Percentiles rank a stretch among this genome's conserved stretches.
These are phyloP conservation scores for Hanseniaspora occidentalis DNA, from an alignment of 805 yeast genomes.

Conservation along the genomic window DNA sequence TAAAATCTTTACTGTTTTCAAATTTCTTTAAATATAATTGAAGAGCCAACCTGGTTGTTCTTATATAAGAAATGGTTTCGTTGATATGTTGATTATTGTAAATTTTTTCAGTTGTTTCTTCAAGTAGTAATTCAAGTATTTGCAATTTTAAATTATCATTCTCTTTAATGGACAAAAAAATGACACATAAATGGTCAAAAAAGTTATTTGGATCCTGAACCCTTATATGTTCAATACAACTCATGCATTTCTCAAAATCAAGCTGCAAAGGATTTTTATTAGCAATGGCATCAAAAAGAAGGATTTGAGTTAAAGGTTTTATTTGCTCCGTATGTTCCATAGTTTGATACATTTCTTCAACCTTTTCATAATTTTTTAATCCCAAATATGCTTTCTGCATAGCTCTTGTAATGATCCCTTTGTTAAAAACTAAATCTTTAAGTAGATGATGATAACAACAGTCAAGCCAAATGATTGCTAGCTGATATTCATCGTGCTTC, in stretches of 20 bases:
- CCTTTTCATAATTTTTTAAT: constrained; percentile 12
- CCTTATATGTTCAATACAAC: constrained; percentile 23
- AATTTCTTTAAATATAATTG: constrained; percentile 1
- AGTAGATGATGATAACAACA: constrained; percentile 17
- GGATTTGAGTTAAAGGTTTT: constrained; percentile 23
- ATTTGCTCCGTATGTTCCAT: constrained; percentile 16
- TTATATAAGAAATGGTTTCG: constrained; percentile 1
- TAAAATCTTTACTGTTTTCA: background rate
- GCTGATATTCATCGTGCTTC: constrained; percentile 13
- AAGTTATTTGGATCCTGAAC: background rate
- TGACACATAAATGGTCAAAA: background rate
- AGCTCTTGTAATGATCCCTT: constrained; percentile 28
- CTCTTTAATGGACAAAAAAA: background rate
- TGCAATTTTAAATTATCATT: constrained; percentile 22
- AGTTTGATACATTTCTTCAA: constrained; percentile 11
- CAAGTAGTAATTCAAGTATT: constrained; percentile 18
- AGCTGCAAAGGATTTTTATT: constrained; percentile 10
- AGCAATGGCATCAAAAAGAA: constrained; percentile 18
- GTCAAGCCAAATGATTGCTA: constrained; percentile 18
- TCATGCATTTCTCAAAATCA: constrained; percentile 7
- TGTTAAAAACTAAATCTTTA: constrained; percentile 19
- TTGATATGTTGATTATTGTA: background rate
- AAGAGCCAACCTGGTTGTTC: background rate
- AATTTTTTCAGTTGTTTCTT: constrained; percentile 4
- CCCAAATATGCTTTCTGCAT: constrained; percentile 21